Evolutionary conservation across 768 basidiomycete genomes (phyloP).

Genomic region (Trametes meyenii): DNA sequence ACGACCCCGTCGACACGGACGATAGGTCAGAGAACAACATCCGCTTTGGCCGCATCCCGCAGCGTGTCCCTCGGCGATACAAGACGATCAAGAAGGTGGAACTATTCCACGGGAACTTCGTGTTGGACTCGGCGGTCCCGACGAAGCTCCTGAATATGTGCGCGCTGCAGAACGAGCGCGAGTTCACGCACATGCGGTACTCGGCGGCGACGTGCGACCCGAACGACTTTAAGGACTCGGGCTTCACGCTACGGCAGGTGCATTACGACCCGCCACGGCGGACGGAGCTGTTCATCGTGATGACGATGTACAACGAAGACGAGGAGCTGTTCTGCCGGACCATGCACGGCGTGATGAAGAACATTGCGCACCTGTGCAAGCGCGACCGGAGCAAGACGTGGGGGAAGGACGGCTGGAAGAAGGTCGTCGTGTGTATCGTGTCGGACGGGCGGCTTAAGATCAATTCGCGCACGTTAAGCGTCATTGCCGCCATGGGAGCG

Average conservation of each 20-base stretch:
- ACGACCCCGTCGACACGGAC: constrained; percentile 38
- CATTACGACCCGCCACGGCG: constrained; percentile 88
- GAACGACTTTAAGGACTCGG: constrained; percentile 80
- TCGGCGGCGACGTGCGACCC: constrained; percentile 96
- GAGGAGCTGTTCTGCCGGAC: constrained; percentile 90
- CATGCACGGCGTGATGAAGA: constrained; percentile 97
- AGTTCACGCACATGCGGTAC: constrained; percentile 96
- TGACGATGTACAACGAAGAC: constrained; percentile 98
- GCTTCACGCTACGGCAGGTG: constrained; percentile 89
- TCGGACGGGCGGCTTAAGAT: constrained; percentile 87
- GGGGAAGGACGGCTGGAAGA: constrained; percentile 99
- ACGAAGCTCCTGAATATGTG: constrained; percentile 90
- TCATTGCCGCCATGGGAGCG: constrained; percentile 90
- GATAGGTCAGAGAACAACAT: constrained; percentile 56
- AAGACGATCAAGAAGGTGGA: constrained; percentile 95
- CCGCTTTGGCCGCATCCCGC: constrained; percentile 89
- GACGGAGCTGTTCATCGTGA: constrained; percentile 95
- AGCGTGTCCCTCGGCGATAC: constrained; percentile 84
- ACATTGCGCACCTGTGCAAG: constrained; percentile 86
- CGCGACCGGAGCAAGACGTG: constrained; percentile 89
- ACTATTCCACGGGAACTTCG: constrained; percentile 93
- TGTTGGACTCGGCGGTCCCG: constrained; percentile 88
- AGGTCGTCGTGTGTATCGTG: constrained; percentile 92
- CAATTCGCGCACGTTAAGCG: constrained; percentile 79
- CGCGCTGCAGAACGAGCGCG: constrained; percentile 73